Percentiles rank a stretch among this genome's conserved stretches.
These are phyloP conservation scores for Hypoxylon intermedium DNA, from an alignment of 495 filamentous ascomycete genomes.

Conservation along the genomic window DNA sequence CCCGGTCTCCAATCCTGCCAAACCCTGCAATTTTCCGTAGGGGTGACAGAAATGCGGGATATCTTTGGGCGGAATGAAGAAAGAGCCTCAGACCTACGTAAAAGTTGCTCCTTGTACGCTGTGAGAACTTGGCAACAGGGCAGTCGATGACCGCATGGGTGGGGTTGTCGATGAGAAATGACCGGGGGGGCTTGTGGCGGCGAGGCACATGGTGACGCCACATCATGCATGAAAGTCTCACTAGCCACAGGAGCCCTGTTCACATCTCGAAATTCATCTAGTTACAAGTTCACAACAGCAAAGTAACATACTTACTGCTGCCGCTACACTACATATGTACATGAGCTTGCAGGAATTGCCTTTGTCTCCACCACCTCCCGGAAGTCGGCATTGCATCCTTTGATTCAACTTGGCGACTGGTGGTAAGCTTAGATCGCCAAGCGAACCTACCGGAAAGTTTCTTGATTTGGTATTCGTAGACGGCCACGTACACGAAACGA, in stretches of 20 bases:
- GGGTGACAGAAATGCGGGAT: constrained; percentile 5
- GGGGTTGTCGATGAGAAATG: not conserved
- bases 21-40: constrained; percentile 7
- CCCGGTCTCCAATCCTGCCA: too few species aligned
- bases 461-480: not conserved
- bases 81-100: constrained; percentile 1
- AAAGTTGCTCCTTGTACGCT: not conserved
- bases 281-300: too few species aligned
- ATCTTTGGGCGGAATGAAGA: too few species aligned
- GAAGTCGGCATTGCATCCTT: constrained; percentile 20
- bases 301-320: too few species aligned
- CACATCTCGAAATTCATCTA: not conserved
- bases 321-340: too few species aligned
- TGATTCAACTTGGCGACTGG: not conserved
- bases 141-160: constrained; percentile 41
- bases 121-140: constrained; percentile 24
- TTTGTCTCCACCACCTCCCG: constrained; percentile 13
- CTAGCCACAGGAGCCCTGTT: constrained; percentile 36
- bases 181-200: not conserved
- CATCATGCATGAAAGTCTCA: constrained; percentile 14
- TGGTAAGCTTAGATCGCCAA: not conserved
- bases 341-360: too few species aligned
- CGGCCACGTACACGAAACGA: too few species aligned
- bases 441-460: too few species aligned
- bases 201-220: constrained; percentile 28